These are phyloP conservation scores for Sordaria brevicollis DNA, from an alignment of 495 filamentous ascomycete genomes.

Conservation along the genomic window DNA sequence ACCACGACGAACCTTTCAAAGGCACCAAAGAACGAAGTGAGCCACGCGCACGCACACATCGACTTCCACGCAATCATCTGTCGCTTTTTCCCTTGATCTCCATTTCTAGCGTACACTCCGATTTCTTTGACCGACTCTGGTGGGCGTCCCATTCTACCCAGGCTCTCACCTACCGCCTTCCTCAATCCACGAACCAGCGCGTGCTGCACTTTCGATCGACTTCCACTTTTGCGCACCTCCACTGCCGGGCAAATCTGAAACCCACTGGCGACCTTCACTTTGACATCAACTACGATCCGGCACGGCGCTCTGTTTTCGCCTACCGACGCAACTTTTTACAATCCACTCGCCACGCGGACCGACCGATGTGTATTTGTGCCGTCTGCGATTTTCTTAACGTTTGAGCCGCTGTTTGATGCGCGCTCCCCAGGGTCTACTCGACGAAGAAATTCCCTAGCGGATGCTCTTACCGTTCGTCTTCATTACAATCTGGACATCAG, in stretches of 20 bases:
- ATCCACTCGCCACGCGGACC: neutral
- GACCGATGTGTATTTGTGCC: slow-evolving; percentile 11
- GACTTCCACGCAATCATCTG: neutral
- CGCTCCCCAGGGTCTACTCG: neutral
- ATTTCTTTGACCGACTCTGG: neutral
- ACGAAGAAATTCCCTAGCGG: neutral
- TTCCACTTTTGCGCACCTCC: neutral
- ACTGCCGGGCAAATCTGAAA: neutral
- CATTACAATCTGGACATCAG: neutral
- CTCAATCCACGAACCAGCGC: neutral
- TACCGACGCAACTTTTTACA: neutral
- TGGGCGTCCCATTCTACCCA: neutral
- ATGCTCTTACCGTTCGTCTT: neutral
- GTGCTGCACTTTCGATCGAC: neutral
- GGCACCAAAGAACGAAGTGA: neutral
- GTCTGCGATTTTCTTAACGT: neutral
- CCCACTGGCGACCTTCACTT: neutral
- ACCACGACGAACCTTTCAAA: neutral
- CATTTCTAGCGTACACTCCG: neutral
- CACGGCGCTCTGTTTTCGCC: neutral
- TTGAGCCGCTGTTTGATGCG: slow-evolving; percentile 8
- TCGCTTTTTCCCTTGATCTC: neutral
- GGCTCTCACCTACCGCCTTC: neutral
- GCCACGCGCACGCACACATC: neutral
- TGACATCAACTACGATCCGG: neutral